Conservation (phyloP, 495 filamentous ascomycete genomes). For the Cudoniella acicularis region DNA sequence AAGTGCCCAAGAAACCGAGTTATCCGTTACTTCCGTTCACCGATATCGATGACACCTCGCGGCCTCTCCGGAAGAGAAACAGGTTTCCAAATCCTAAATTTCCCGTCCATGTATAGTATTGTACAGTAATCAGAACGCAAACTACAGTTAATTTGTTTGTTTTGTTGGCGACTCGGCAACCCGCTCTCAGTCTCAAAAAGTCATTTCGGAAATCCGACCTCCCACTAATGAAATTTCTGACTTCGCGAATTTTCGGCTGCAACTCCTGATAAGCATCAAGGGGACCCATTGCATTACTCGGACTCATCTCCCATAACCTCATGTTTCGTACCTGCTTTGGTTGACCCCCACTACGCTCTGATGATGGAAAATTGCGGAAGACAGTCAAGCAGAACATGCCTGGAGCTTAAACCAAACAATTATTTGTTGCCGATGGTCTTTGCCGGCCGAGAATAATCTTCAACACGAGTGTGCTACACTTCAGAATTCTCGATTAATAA, state of each 20-base stretch:
- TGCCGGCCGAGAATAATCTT: too few species aligned
- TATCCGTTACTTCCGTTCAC: not conserved
- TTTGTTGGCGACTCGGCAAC: not conserved
- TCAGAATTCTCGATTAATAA: too few species aligned
- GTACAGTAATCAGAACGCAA: not conserved
- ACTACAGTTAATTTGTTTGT: not conserved
- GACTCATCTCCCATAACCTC: not conserved
- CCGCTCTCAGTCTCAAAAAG: not conserved
- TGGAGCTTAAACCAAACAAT: not conserved
- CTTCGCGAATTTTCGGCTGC: not conserved
- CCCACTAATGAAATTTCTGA: not conserved
- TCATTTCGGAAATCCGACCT: not conserved
- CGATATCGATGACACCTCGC: not conserved
- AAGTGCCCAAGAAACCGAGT: not conserved
- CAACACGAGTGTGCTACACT: too few species aligned
- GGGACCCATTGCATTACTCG: not conserved
- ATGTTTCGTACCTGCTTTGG: not conserved
- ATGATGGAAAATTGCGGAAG: not conserved
- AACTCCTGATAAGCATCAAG: not conserved
- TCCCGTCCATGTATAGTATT: too few species aligned
- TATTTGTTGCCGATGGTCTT: not conserved
- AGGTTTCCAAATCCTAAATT: too few species aligned
- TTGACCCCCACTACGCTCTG: not conserved
- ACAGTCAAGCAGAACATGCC: not conserved
- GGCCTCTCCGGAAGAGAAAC: not conserved